phyloP scores from a whole-genome alignment of 768 basidiomycete species.

The Xerocomellus dryophilus region DNA sequence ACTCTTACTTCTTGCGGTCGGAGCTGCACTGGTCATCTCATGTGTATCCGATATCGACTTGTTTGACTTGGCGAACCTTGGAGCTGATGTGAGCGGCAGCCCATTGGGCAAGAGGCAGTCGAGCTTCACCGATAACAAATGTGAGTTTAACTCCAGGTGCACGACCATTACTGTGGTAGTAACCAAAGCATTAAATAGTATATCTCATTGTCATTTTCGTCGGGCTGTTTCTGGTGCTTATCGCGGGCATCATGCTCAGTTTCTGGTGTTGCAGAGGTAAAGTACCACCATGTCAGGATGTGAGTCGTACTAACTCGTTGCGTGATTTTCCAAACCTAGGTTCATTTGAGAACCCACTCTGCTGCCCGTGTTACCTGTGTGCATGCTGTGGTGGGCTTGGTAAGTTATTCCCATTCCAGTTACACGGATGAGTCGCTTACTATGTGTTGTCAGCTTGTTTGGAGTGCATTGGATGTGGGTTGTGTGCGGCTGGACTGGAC shows the following conservation, averaged over 20 bases:
- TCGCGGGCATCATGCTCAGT: conserved; percentile 55
- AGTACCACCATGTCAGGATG: not conserved
- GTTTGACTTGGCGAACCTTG: conserved; percentile 20
- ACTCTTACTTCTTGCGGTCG: conserved; percentile 31
- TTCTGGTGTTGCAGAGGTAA: conserved; percentile 64
- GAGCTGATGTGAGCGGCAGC: conserved; percentile 31
- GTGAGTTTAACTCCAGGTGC: conserved; percentile 31
- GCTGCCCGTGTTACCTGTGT: conserved; percentile 70
- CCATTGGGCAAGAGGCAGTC: conserved; percentile 30
- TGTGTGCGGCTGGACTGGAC: conserved; percentile 53
- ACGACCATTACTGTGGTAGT: not conserved
- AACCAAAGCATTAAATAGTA: conserved; percentile 35
- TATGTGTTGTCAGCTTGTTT: conserved; percentile 47
- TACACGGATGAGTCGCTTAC: conserved; percentile 5
- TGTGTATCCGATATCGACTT: conserved; percentile 30
- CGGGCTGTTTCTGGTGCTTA: conserved; percentile 52
- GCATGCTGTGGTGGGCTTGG: conserved; percentile 70
- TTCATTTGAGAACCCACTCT: conserved; percentile 58
- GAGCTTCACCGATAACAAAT: conserved; percentile 41
- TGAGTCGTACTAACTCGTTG: not conserved
- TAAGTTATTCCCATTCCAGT: conserved; percentile 25
- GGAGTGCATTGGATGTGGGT: conserved; percentile 67
- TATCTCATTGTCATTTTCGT: conserved; percentile 67
- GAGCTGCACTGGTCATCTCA: conserved; percentile 31
- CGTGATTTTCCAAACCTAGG: conserved; percentile 31